A percentile compares a stretch with the other conserved stretches of the same genome.
Evolutionary conservation across 129 eudicot species (phyloP).

Genomic region (Pulicaria dysenterica): DNA sequence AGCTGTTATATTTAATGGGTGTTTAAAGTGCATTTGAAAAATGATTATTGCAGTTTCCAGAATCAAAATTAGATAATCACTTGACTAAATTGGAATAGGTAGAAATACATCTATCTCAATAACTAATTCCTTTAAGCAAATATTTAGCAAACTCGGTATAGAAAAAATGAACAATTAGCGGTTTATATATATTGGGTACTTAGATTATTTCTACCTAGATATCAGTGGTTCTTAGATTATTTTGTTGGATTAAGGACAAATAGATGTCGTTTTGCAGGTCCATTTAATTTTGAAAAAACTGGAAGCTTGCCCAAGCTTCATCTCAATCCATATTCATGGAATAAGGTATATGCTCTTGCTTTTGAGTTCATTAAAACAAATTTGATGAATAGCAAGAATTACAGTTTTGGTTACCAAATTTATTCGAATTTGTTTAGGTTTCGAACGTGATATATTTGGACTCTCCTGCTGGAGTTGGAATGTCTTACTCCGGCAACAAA

Average conservation of each 20-base stretch:
- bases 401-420: background rate
- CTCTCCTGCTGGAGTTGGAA: slow-evolving; percentile 97
- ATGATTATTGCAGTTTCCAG: background rate
- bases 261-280: slow-evolving; percentile 53
- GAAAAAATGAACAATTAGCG: slow-evolving; percentile 2
- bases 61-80: background rate
- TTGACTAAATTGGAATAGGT: slow-evolving; percentile 5
- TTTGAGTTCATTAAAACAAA: slow-evolving; percentile 17
- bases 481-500: slow-evolving; percentile 68
- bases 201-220: too few relatives aligned
- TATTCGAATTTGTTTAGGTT: slow-evolving; percentile 47
- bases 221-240: background rate
- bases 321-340: slow-evolving; percentile 89
- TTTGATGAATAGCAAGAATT: slow-evolving; percentile 7
- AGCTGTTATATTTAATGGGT: slow-evolving; percentile 14
- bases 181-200: background rate
- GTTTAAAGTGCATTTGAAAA: background rate
- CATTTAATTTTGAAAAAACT: slow-evolving; percentile 77
- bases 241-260: slow-evolving; percentile 10
- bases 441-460: slow-evolving; percentile 83
- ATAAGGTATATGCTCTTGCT: slow-evolving; percentile 51
- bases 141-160: background rate
- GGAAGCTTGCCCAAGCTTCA: slow-evolving; percentile 73
- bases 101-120: slow-evolving; percentile 2
- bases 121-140: background rate